Evolutionary conservation across 345 rosid genomes (phyloP).

Genomic region (Euphorbia tirucalli): DNA sequence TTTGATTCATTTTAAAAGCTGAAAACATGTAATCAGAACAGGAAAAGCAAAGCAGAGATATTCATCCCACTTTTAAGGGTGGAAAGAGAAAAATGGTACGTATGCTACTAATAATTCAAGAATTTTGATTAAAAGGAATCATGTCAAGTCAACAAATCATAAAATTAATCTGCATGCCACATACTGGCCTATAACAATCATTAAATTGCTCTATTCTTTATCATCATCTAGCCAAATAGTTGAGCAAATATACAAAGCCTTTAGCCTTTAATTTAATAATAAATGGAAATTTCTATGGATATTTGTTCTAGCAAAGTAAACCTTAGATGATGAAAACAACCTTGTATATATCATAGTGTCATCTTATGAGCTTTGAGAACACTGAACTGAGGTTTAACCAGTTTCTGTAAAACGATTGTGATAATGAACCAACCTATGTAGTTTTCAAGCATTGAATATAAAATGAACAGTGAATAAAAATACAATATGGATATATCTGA

Average conservation of each 20-base stretch:
- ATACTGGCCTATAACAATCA: background rate
- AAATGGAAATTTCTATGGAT: background rate
- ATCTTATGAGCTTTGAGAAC: background rate
- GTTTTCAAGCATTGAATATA: background rate
- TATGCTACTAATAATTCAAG: background rate
- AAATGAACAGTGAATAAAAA: background rate
- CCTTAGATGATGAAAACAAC: background rate
- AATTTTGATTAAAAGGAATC: background rate
- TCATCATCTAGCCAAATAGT: background rate
- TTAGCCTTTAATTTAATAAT: background rate
- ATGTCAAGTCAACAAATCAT: background rate
- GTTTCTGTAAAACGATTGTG: too few relatives aligned
- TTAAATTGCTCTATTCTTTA: background rate
- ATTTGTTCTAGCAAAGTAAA: background rate
- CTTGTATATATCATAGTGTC: background rate
- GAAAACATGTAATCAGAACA: background rate
- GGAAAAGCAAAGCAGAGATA: background rate
- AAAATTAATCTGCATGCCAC: background rate
- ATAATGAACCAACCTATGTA: background rate
- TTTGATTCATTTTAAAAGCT: background rate
- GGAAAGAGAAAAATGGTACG: background rate
- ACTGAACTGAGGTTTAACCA: too few relatives aligned
- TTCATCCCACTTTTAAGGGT: background rate
- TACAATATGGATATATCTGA: background rate
- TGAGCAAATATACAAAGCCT: background rate